Conservation (phyloP, 306 rosid genomes). For the Castanea crenata region DNA sequence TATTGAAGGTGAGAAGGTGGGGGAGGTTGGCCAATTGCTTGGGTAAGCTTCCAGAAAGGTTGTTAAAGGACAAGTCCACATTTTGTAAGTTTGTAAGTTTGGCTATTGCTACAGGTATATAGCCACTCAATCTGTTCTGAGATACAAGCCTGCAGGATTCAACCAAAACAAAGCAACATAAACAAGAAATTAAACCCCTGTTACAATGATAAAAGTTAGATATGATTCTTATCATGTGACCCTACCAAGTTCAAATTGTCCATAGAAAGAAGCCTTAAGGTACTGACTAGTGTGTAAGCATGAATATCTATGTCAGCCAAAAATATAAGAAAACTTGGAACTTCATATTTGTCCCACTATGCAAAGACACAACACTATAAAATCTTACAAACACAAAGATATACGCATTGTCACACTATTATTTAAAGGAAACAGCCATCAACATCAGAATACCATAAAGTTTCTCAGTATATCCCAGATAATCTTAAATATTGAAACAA, state of each 20-base stretch:
- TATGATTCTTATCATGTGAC: not conserved
- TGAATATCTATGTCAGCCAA: not conserved
- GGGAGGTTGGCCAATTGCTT: constrained; percentile 90
- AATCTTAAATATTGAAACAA: not conserved
- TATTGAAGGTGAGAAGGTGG: constrained; percentile 68
- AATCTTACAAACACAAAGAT: not conserved
- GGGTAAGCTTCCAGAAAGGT: constrained; percentile 73
- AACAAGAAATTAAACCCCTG: not conserved
- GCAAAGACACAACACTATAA: not conserved
- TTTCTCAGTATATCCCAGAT: not conserved
- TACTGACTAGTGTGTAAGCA: not conserved
- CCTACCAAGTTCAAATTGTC: not conserved
- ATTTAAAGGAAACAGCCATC: not conserved
- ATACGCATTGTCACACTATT: not conserved
- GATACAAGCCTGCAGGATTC: constrained; percentile 60
- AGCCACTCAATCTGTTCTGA: constrained; percentile 60
- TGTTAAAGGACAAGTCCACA: constrained; percentile 81
- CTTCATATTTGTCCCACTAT: not conserved
- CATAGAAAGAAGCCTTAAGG: no score
- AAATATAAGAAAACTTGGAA: not conserved
- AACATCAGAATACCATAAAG: not conserved
- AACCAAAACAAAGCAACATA: not conserved
- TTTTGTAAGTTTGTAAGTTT: constrained; percentile 62
- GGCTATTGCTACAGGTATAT: constrained; percentile 71
- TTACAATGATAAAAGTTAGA: constrained; percentile 1